Conservation (phyloP, 192 early-diverging fungal genomes). For the Backusella morwellensis region DNA sequence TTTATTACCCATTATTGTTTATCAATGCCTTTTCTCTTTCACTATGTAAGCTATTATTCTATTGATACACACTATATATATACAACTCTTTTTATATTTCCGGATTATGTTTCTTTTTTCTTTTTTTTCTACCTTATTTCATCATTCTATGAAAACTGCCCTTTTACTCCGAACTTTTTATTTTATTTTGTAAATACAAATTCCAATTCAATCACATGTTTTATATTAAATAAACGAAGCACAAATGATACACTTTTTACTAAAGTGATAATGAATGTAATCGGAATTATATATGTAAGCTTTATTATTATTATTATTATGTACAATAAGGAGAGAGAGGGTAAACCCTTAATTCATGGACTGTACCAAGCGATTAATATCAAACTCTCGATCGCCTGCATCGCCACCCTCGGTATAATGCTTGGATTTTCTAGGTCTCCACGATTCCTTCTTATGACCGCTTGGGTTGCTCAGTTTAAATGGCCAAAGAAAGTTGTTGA, state of each 20-base stretch:
- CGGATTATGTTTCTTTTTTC: neutral
- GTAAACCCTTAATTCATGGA: constrained; percentile 78
- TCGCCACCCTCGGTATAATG: constrained; percentile 99
- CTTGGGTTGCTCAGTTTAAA: constrained; percentile 98
- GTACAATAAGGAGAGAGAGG: too few relatives aligned
- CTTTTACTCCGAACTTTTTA: too few relatives aligned
- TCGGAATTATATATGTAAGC: too few relatives aligned
- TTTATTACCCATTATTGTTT: neutral
- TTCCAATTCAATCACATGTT: neutral
- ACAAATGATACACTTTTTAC: neutral
- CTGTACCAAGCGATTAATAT: constrained; percentile 93
- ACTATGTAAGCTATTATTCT: neutral
- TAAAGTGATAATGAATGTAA: neutral
- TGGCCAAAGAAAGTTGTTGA: constrained; percentile 98
- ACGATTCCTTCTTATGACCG: constrained; percentile 59
- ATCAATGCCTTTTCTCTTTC: too few relatives aligned
- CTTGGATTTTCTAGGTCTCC: constrained; percentile 69
- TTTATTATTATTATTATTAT: too few relatives aligned
- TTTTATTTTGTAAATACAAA: neutral
- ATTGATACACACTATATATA: neutral
- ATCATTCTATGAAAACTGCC: too few relatives aligned
- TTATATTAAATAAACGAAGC: neutral
- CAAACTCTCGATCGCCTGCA: constrained; percentile 91
- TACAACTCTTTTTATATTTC: neutral
- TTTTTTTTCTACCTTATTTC: neutral